Percentiles rank a stretch among this genome's conserved stretches.
phyloP scores from a whole-genome alignment of 1,284 basidiomycete species.

The Heterobasidion irregulare region DNA sequence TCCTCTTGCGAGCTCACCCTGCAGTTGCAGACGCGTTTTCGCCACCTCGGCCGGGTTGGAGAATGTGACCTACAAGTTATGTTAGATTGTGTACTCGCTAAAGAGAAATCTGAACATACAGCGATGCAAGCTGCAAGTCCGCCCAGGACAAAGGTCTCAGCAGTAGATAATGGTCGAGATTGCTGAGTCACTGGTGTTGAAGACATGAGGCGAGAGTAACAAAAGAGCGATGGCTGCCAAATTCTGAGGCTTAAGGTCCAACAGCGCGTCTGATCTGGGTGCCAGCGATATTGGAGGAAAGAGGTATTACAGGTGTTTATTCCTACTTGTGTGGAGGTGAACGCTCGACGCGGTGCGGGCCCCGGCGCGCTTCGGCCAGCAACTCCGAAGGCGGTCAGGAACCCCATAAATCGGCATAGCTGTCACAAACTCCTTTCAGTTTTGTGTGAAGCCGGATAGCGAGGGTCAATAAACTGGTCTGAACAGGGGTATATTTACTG shows the following conservation, averaged over 20 bases:
- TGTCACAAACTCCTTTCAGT: too few species aligned
- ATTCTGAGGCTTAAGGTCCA: neutral
- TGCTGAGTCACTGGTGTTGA: neutral
- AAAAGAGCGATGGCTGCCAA: neutral
- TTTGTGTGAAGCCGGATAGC: too few species aligned
- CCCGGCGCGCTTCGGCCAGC: too few species aligned
- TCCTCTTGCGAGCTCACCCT: slow-evolving; percentile 82
- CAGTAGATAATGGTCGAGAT: slow-evolving; percentile 41
- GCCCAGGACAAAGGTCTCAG: slow-evolving; percentile 80
- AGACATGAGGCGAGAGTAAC: neutral
- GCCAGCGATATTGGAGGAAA: neutral
- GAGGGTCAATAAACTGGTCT: too few species aligned
- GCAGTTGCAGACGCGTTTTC: slow-evolving; percentile 90
- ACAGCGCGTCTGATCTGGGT: neutral
- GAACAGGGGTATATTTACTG: too few species aligned
- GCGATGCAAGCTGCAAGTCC: slow-evolving; percentile 85
- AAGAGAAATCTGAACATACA: slow-evolving; percentile 31
- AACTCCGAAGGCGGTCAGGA: too few species aligned
- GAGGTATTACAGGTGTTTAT: too few species aligned
- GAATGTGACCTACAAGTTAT: slow-evolving; percentile 55
- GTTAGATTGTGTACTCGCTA: slow-evolving; percentile 1
- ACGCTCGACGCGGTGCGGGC: too few species aligned
- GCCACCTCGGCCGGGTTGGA: slow-evolving; percentile 88
- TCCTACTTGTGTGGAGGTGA: too few species aligned
- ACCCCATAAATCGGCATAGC: too few species aligned